Evolutionary conservation across 2,329 filamentous ascomycete genomes (phyloP).

Genomic region (Fusarium beomiforme): DNA sequence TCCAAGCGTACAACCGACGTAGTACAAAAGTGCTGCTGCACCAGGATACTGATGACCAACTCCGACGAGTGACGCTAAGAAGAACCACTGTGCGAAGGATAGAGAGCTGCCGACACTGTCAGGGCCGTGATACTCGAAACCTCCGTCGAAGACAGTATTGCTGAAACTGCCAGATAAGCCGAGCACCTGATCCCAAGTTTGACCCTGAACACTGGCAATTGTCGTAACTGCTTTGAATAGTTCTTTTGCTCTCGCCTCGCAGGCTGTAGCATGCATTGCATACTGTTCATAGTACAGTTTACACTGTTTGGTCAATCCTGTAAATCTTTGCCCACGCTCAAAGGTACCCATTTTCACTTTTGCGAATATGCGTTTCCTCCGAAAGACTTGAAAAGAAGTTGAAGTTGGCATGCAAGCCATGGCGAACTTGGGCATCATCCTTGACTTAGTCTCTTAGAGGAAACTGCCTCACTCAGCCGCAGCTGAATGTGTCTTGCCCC

Average conservation of each 20-base stretch:
- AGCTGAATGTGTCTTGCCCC: not conserved
- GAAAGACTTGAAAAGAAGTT: not conserved
- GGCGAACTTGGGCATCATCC: accelerated
- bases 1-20: not conserved
- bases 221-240: accelerated
- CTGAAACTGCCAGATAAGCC: not conserved
- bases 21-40: not conserved
- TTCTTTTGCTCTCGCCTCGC: not conserved
- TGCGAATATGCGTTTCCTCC: not conserved
- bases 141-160: not conserved
- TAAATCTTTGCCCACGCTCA: not conserved
- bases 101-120: not conserved
- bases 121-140: not conserved
- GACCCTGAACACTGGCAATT: not conserved
- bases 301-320: not conserved
- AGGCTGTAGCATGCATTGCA: not conserved
- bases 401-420: accelerated
- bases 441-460: accelerated
- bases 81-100: not conserved
- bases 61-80: accelerated
- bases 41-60: not conserved
- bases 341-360: not conserved
- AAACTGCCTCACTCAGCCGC: not conserved
- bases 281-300: not conserved
- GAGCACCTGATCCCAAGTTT: not conserved